Evolutionary conservation across 306 rosid genomes (phyloP).

Genomic region (Delonix regia): DNA sequence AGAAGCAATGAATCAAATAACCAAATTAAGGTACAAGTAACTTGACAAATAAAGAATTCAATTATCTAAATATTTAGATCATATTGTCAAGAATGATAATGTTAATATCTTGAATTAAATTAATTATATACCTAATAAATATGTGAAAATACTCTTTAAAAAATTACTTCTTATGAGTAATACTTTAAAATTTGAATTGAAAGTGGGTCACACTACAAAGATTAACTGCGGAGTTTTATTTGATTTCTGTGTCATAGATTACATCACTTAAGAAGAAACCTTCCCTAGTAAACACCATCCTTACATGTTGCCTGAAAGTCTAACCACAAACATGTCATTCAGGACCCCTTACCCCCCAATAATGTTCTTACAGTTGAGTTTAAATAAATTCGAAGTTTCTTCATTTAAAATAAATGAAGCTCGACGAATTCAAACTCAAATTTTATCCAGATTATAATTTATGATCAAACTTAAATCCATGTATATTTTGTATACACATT

Average conservation of each 20-base stretch:
- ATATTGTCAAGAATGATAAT: too few species aligned
- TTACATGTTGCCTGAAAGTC: not conserved
- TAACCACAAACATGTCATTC: not conserved
- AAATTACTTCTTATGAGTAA: too few species aligned
- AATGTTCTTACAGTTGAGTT: not conserved
- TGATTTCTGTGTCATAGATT: not conserved
- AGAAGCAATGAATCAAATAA: not conserved
- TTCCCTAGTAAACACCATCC: conserved; percentile 26
- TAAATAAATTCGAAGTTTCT: not conserved
- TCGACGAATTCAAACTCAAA: not conserved
- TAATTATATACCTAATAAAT: too few species aligned
- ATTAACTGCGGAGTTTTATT: not conserved
- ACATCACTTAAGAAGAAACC: not conserved
- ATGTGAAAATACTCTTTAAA: too few species aligned
- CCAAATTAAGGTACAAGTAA: not conserved
- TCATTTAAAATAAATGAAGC: not conserved
- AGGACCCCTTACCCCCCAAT: not conserved
- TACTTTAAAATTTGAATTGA: not conserved
- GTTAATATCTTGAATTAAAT: too few species aligned
- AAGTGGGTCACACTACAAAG: not conserved
- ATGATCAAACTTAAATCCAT: not conserved
- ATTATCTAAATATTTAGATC: not conserved
- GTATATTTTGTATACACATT: not conserved
- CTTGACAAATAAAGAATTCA: too few species aligned
- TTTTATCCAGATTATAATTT: not conserved